A percentile compares a stretch with the other conserved stretches of the same genome.
phyloP scores from a whole-genome alignment of 2,329 filamentous ascomycete species.

The Pleomassaria siparia region DNA sequence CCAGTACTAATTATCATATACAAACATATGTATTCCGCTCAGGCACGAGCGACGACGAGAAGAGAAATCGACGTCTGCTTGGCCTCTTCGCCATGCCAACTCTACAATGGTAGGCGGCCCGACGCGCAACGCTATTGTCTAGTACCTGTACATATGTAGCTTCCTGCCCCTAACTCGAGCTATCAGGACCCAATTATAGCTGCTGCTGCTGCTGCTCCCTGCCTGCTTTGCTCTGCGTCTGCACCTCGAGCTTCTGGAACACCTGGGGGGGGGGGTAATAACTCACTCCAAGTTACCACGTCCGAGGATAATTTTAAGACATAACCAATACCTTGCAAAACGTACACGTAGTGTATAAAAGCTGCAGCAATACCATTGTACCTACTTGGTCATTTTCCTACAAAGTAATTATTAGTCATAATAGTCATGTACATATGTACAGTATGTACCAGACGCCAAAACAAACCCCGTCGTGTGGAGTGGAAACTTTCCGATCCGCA shows the following conservation, averaged over 20 bases:
- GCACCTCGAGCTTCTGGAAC: not conserved
- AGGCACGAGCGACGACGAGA: no score
- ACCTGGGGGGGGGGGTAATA: not conserved
- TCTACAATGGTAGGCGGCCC: slow-evolving; percentile 10
- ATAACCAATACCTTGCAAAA: no score
- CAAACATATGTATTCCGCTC: no score
- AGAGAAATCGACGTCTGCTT: not conserved
- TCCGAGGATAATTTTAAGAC: no score
- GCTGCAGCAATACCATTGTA: no score
- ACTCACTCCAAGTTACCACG: no score
- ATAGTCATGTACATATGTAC: no score
- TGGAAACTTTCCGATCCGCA: not conserved
- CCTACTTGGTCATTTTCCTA: no score
- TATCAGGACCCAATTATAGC: not conserved
- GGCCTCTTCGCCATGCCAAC: not conserved
- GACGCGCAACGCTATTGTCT: slow-evolving; percentile 8
- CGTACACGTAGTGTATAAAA: no score
- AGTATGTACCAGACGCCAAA: no score
- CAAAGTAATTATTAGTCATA: no score
- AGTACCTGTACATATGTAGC: not conserved
- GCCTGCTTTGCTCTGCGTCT: not conserved
- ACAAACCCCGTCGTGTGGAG: not conserved
- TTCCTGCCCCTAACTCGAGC: slow-evolving; percentile 1
- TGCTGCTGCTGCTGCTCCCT: not conserved
- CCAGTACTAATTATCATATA: no score